A percentile compares a stretch with the other conserved stretches of the same genome.
These are phyloP conservation scores for Sporisorium scitamineum DNA, from an alignment of 1,284 basidiomycete species.

Conservation along the genomic window DNA sequence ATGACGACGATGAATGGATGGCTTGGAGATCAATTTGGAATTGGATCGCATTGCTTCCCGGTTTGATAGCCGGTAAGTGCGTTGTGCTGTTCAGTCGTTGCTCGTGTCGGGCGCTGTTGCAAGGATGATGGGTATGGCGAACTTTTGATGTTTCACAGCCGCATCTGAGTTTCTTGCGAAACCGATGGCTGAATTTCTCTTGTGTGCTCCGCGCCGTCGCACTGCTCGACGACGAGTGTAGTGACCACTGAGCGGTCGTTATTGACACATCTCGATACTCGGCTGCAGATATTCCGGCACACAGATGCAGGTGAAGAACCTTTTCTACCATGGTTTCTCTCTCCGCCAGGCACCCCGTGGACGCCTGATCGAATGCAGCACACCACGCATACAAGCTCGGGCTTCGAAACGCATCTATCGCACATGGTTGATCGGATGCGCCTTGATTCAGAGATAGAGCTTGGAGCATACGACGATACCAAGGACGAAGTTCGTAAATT, in stretches of 20 bases:
- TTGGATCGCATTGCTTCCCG: too few relatives aligned
- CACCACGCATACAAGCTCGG: neutral
- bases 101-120: neutral
- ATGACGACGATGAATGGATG: too few relatives aligned
- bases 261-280: neutral
- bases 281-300: conserved; percentile 15
- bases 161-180: neutral
- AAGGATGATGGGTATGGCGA: conserved; percentile 10
- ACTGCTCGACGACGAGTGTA: neutral
- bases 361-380: conserved; percentile 3
- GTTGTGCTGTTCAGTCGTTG: neutral
- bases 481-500: too few relatives aligned
- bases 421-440: conserved; percentile 4
- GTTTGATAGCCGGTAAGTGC: neutral
- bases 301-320: neutral
- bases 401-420: neutral
- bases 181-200: neutral
- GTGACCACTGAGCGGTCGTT: neutral
- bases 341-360: conserved; percentile 1
- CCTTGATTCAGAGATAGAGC: too few relatives aligned
- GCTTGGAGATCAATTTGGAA: too few relatives aligned
- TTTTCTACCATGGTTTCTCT: neutral
- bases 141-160: conserved; percentile 7
- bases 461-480: too few relatives aligned
- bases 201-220: neutral